Evolutionary conservation across 495 filamentous ascomycete species (phyloP).

Genomic region (Parmelia sp.): DNA sequence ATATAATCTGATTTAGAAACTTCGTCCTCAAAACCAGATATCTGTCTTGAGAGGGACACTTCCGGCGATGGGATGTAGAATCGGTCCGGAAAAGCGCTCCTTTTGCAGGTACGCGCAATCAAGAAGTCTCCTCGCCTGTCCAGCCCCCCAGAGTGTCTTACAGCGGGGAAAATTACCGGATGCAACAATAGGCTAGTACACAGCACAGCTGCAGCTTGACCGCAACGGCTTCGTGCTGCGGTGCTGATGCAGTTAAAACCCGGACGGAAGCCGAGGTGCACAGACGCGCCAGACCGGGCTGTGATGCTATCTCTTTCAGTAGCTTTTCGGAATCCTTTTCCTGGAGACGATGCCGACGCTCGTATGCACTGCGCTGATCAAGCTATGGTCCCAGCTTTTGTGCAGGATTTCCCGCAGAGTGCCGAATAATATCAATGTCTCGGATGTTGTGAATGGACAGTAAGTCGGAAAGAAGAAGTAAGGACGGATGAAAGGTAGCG

Average conservation of each 20-base stretch:
- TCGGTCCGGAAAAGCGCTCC: neutral
- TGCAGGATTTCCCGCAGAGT: neutral
- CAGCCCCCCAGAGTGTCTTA: neutral
- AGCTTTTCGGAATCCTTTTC: neutral
- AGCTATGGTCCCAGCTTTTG: neutral
- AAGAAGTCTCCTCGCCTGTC: neutral
- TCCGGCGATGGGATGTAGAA: neutral
- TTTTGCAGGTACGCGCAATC: conserved; percentile 7
- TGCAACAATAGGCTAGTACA: conserved; percentile 13
- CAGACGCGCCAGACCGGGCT: neutral
- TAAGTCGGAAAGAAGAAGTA: neutral
- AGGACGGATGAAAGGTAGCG: neutral
- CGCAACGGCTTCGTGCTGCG: conserved; percentile 7
- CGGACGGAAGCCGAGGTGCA: conserved; percentile 2
- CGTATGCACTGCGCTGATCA: neutral
- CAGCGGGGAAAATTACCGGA: conserved; percentile 2
- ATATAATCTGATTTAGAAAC: neutral
- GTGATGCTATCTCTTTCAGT: neutral
- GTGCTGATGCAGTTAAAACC: neutral
- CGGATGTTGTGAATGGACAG: neutral
- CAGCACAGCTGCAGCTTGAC: conserved; percentile 1
- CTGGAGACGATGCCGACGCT: neutral
- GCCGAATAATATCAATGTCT: neutral
- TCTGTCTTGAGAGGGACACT: neutral
- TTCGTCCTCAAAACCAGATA: neutral